These are phyloP conservation scores for Aspergillus neoniger DNA, from an alignment of 2,329 filamentous ascomycete genomes.

Conservation along the genomic window DNA sequence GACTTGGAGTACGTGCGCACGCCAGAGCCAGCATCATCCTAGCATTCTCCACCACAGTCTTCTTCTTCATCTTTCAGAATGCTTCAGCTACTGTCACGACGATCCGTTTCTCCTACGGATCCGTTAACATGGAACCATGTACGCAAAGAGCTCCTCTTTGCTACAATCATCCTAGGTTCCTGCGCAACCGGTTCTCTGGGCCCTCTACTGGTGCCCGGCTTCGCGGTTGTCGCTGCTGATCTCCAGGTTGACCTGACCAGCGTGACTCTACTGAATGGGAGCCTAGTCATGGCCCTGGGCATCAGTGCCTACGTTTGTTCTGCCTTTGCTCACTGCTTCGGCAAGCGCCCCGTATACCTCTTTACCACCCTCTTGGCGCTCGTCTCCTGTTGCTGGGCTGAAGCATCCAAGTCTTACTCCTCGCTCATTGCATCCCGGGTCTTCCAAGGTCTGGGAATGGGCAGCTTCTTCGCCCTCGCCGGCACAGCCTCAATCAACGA, in stretches of 20 bases:
- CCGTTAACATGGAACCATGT: background rate
- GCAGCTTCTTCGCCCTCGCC: background rate
- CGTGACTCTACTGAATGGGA: background rate
- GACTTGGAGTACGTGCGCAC: too few species aligned
- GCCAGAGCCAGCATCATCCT: too few species aligned
- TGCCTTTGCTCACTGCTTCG: background rate
- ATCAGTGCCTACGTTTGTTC: background rate
- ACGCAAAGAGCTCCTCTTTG: background rate
- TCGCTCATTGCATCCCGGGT: background rate
- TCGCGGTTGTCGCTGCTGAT: background rate
- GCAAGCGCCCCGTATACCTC: background rate
- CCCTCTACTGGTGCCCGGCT: background rate
- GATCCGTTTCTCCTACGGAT: too few species aligned
- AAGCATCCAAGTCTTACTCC: background rate
- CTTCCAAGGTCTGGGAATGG: slow-evolving; percentile 1
- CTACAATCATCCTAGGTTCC: background rate
- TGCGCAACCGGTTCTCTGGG: background rate
- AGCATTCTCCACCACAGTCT: too few species aligned
- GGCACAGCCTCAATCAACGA: background rate
- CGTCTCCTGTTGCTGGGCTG: background rate
- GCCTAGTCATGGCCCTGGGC: background rate
- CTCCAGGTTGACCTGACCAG: background rate
- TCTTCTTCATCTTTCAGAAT: too few species aligned
- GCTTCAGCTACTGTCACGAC: too few species aligned
- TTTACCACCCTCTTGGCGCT: background rate